phyloP scores from a whole-genome alignment of 495 filamentous ascomycete genomes.

The Aspergillus kassunensis region DNA sequence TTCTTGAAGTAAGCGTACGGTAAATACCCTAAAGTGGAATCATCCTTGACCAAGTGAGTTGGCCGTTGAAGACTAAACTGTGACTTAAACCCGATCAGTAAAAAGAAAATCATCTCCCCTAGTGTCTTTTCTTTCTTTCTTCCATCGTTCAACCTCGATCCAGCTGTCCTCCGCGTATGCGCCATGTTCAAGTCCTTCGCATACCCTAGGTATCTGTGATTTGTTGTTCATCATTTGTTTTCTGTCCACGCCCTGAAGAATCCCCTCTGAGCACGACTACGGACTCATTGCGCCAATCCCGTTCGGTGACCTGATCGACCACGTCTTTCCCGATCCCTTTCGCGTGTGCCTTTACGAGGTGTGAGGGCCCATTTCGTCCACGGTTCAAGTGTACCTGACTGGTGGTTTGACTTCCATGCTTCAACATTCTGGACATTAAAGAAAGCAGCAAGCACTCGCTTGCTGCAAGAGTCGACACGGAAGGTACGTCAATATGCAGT shows the following conservation, averaged over 20 bases:
- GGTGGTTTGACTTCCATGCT: slow-evolving; percentile 43
- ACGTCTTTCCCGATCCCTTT: slow-evolving; percentile 5
- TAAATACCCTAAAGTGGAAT: slow-evolving; percentile 12
- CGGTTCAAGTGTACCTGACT: too few species aligned
- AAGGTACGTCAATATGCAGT: slow-evolving; percentile 36
- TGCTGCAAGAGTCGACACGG: slow-evolving; percentile 53
- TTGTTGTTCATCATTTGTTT: slow-evolving; percentile 16
- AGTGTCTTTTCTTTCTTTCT: slow-evolving; percentile 16
- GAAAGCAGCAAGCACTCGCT: slow-evolving; percentile 53
- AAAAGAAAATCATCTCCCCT: slow-evolving; percentile 12
- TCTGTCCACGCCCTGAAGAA: slow-evolving; percentile 19
- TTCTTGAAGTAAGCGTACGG: slow-evolving; percentile 8
- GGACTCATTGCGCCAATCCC: slow-evolving; percentile 8
- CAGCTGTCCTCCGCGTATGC: slow-evolving; percentile 25
- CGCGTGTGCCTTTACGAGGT: slow-evolving; percentile 12
- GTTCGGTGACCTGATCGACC: slow-evolving; percentile 5
- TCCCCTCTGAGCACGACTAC: neutral
- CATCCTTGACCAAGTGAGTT: neutral
- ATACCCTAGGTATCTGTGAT: slow-evolving; percentile 28
- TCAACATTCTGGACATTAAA: slow-evolving; percentile 51
- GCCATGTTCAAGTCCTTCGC: slow-evolving; percentile 28
- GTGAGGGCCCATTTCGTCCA: too few species aligned
- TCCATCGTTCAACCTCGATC: slow-evolving; percentile 22
- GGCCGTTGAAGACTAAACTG: neutral
- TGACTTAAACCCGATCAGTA: slow-evolving; percentile 11